Conservation (phyloP, 192 early-diverging fungal genomes). For the Irineochytrium annulatum region DNA sequence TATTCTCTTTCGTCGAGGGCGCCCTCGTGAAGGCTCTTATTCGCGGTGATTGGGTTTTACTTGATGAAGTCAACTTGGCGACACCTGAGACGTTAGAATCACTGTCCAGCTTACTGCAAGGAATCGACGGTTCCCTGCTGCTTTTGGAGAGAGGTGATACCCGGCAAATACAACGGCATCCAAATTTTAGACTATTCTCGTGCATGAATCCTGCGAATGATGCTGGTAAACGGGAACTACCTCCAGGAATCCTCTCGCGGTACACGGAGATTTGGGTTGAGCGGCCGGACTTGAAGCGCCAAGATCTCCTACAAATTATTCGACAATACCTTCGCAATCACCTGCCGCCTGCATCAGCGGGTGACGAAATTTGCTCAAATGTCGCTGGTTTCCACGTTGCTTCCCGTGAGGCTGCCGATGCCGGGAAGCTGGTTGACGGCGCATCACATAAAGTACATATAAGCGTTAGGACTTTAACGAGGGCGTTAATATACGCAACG, state of each 20-base stretch:
- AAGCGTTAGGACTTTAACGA: slow-evolving; percentile 86
- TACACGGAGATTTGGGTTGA: slow-evolving; percentile 97
- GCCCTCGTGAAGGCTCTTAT: slow-evolving; percentile 83
- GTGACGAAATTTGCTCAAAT: slow-evolving; percentile 59
- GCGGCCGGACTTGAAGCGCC: slow-evolving; percentile 72
- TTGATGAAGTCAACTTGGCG: slow-evolving; percentile 98
- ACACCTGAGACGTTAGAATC: slow-evolving; percentile 93
- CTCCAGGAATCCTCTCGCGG: slow-evolving; percentile 82
- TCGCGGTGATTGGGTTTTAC: slow-evolving; percentile 91
- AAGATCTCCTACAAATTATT: slow-evolving; percentile 82
- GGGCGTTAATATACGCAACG: slow-evolving; percentile 75
- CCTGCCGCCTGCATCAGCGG: slow-evolving; percentile 47
- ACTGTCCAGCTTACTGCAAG: slow-evolving; percentile 83
- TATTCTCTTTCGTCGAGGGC: slow-evolving; percentile 95
- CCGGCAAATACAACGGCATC: slow-evolving; percentile 80
- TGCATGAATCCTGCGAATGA: slow-evolving; percentile 99
- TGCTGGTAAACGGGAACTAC: slow-evolving; percentile 93
- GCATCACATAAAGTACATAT: slow-evolving; percentile 84
- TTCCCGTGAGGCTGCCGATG: slow-evolving; percentile 63
- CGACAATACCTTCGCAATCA: slow-evolving; percentile 61
- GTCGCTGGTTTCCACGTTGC: slow-evolving; percentile 80
- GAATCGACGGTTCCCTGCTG: slow-evolving; percentile 71
- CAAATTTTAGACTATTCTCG: slow-evolving; percentile 90
- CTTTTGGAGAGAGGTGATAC: slow-evolving; percentile 90
- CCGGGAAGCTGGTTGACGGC: slow-evolving; percentile 82